Evolutionary conservation across 2,329 filamentous ascomycete genomes (phyloP).

Genomic region (Xylariaceae sp.): DNA sequence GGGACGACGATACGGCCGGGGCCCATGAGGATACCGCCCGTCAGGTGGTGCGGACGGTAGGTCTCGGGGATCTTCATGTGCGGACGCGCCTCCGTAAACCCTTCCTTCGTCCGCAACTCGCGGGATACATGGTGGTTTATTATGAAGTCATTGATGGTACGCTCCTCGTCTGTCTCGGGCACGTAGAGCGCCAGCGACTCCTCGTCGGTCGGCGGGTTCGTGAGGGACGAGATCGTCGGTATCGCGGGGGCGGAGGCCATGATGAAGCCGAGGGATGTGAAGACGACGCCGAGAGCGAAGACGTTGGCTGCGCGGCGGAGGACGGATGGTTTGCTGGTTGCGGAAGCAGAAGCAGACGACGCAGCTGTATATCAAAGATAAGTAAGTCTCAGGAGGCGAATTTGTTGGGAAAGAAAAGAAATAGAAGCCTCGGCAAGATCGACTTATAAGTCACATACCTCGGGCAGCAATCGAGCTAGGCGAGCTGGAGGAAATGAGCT

Average conservation of each 20-base stretch:
- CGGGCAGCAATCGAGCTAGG: constrained; percentile 21
- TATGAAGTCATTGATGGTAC: constrained; percentile 67
- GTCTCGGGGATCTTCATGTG: constrained; percentile 76
- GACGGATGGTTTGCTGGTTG: constrained; percentile 33
- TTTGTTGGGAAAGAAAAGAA: neutral
- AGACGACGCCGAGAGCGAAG: constrained; percentile 43
- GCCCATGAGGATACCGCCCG: constrained; percentile 72
- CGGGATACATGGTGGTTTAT: constrained; percentile 67
- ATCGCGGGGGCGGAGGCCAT: constrained; percentile 52
- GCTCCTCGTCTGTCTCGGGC: constrained; percentile 49
- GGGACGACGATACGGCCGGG: constrained; percentile 73
- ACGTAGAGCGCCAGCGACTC: constrained; percentile 66
- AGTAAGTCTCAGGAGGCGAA: neutral
- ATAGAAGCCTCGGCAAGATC: neutral
- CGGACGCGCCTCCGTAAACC: constrained; percentile 71
- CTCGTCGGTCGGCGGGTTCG: constrained; percentile 56
- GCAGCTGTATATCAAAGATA: neutral
- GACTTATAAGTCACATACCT: constrained; percentile 14
- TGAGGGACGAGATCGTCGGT: constrained; percentile 42
- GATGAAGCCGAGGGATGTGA: constrained; percentile 47
- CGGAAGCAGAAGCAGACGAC: constrained; percentile 14
- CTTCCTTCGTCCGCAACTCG: constrained; percentile 60
- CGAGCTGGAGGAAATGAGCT: constrained; percentile 15
- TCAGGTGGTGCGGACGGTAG: constrained; percentile 70
- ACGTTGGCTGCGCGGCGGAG: constrained; percentile 42